Conservation (phyloP, 2,329 filamentous ascomycete species). For the Aspergillus melleus region DNA sequence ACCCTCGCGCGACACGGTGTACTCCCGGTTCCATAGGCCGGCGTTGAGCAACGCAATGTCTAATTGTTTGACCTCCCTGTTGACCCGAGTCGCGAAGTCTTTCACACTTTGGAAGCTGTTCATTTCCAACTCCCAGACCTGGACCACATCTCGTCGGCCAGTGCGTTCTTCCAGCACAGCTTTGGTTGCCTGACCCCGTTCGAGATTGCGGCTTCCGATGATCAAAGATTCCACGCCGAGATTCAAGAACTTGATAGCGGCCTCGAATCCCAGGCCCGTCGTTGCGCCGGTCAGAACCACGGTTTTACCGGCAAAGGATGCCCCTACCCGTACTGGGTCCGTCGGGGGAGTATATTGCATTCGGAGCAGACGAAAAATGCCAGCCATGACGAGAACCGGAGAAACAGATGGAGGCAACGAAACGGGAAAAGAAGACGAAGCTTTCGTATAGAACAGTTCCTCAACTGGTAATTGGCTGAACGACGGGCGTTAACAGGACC, state of each 20-base stretch:
- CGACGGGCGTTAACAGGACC: neutral
- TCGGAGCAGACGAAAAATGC: constrained; percentile 30
- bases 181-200: constrained; percentile 46
- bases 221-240: constrained; percentile 47
- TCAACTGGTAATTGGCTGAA: neutral
- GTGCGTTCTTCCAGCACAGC: constrained; percentile 35
- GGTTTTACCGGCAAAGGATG: constrained; percentile 47
- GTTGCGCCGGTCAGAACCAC: constrained; percentile 54
- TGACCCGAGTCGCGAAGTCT: constrained; percentile 41
- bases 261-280: constrained; percentile 52
- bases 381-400: constrained; percentile 24
- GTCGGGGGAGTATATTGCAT: constrained; percentile 36
- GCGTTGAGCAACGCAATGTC: constrained; percentile 51
- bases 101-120: constrained; percentile 47
- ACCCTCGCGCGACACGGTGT: constrained; percentile 40
- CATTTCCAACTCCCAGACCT: constrained; percentile 51
- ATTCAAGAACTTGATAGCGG: constrained; percentile 49
- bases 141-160: constrained; percentile 35
- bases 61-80: constrained; percentile 38
- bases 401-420: neutral
- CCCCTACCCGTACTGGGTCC: constrained; percentile 31
- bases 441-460: neutral
- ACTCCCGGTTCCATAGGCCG: constrained; percentile 43
- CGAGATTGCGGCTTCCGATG: constrained; percentile 46
- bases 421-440: neutral